Evolutionary conservation across 352 stramenopile genomes (phyloP).

Genomic region (Globisporangium spiculum): DNA sequence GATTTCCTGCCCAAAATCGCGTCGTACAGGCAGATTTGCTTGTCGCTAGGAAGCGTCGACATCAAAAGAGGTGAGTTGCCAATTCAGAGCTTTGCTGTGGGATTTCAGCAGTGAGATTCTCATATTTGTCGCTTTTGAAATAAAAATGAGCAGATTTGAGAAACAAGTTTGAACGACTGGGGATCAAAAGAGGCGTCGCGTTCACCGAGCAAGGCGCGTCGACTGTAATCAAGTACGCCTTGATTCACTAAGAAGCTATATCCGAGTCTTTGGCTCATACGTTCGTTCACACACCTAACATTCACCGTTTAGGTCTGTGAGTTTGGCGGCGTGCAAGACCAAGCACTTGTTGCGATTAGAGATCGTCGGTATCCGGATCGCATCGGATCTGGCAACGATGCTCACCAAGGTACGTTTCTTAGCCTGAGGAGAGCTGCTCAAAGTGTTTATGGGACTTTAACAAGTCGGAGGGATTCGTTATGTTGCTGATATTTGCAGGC

Average conservation of each 20-base stretch:
- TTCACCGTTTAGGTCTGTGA: constrained; percentile 17
- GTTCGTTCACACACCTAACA: background rate
- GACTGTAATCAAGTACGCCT: constrained; percentile 30
- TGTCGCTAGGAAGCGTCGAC: constrained; percentile 48
- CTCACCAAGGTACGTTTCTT: constrained; percentile 28
- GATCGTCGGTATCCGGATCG: constrained; percentile 33
- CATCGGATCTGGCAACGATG: constrained; percentile 16
- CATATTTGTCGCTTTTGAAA: background rate
- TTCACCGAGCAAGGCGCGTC: constrained; percentile 35
- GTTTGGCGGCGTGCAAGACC: constrained; percentile 29
- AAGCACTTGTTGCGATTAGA: constrained; percentile 31
- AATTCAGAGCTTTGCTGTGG: background rate
- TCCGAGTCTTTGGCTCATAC: background rate
- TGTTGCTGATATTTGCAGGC: constrained; percentile 15
- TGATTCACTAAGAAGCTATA: background rate
- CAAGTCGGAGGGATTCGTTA: no score
- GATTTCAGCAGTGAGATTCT: background rate
- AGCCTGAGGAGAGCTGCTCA: background rate
- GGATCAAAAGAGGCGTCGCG: constrained; percentile 39
- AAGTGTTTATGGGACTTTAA: background rate
- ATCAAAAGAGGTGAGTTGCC: constrained; percentile 40
- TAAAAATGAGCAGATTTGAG: constrained; percentile 33
- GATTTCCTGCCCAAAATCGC: constrained; percentile 38
- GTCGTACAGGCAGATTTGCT: constrained; percentile 32
- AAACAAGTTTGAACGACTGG: constrained; percentile 62